Conservation (phyloP, 2,329 filamentous ascomycete species). For the Balansia obtecta region DNA sequence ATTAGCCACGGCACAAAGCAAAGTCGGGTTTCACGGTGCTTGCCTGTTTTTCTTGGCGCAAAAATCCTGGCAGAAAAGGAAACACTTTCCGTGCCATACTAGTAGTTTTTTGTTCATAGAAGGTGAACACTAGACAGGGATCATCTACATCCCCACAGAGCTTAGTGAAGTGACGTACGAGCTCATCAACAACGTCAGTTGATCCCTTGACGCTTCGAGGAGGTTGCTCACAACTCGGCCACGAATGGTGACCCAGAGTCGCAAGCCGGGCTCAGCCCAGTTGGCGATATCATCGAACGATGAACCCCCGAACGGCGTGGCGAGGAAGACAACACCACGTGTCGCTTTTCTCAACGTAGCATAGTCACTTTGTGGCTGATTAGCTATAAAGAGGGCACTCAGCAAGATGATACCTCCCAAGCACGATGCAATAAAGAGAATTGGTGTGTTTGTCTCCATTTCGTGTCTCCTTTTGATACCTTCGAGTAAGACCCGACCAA, state of each 20-base stretch:
- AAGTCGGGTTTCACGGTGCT: not conserved
- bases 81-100: constrained; percentile 1
- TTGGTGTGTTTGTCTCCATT: constrained; percentile 9
- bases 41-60: constrained; percentile 11
- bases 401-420: not conserved
- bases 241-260: not conserved
- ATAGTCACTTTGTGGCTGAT: not conserved
- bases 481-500: constrained; percentile 13
- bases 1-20: constrained; percentile 10
- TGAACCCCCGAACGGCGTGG: not conserved
- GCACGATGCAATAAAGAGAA: constrained; percentile 1
- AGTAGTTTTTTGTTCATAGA: not conserved
- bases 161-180: not conserved
- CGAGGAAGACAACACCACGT: not conserved
- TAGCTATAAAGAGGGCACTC: not conserved
- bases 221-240: not conserved
- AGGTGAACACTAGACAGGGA: constrained; percentile 5
- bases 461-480: constrained; percentile 11
- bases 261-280: constrained; percentile 6
- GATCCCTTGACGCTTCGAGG: not conserved
- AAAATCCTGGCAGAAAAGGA: constrained; percentile 9
- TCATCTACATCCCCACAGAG: not conserved
- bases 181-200: not conserved
- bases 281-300: not conserved
- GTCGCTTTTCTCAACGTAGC: not conserved